A percentile compares a stretch with the other conserved stretches of the same genome.
Evolutionary conservation across 1,284 basidiomycete species (phyloP).

Genomic region (Marasmius fiardii): DNA sequence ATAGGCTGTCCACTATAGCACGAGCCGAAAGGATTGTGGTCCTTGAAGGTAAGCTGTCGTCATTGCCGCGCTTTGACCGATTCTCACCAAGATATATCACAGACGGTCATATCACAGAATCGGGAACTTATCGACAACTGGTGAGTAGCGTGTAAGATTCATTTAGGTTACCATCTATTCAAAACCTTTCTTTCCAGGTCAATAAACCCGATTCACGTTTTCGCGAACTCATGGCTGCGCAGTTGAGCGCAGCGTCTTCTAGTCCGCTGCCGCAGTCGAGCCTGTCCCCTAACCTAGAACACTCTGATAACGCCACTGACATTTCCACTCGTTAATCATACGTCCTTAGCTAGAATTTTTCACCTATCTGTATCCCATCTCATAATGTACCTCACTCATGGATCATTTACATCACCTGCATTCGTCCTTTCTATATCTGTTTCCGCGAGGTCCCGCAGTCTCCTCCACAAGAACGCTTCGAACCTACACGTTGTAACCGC

Average conservation of each 20-base stretch:
- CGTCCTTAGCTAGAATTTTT: background rate
- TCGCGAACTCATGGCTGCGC: conserved; percentile 76
- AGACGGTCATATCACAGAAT: conserved; percentile 82
- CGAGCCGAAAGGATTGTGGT: conserved; percentile 85
- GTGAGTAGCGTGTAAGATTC: conserved; percentile 33
- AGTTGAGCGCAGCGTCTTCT: conserved; percentile 54
- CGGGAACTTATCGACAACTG: conserved; percentile 80
- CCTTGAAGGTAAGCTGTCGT: conserved; percentile 61
- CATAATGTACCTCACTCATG: background rate
- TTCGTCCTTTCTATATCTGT: background rate
- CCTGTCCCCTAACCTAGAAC: background rate
- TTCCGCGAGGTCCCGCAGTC: background rate
- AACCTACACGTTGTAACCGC: background rate
- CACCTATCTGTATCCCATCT: background rate
- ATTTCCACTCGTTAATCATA: background rate
- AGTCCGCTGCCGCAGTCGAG: conserved; percentile 16
- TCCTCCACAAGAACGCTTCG: background rate
- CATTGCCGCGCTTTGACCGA: background rate
- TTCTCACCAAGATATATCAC: conserved; percentile 6
- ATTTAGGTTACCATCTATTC: conserved; percentile 5
- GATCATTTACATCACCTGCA: background rate
- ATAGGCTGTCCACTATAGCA: conserved; percentile 82
- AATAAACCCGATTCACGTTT: conserved; percentile 71
- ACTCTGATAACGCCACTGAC: background rate
- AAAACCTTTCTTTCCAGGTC: conserved; percentile 37